phyloP scores from a whole-genome alignment of 305 asterid species.

The Fraxinus nigra region DNA sequence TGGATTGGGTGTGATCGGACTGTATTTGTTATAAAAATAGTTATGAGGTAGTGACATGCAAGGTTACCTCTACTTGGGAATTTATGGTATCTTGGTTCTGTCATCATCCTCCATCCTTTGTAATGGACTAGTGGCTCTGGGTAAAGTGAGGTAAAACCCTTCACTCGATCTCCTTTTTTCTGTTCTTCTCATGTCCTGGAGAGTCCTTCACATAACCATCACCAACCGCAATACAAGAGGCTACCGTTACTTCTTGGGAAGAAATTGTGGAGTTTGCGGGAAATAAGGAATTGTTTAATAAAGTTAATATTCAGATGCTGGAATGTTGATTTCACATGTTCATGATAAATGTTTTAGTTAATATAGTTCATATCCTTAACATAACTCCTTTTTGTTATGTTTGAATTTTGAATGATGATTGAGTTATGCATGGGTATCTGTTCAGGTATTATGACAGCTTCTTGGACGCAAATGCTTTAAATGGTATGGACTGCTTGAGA shows the following conservation, averaged over 20 bases:
- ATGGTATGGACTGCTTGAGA: slow-evolving; percentile 81
- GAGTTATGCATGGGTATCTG: slow-evolving; percentile 47
- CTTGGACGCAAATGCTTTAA: slow-evolving; percentile 81
- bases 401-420: slow-evolving; percentile 41
- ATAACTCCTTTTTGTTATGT: slow-evolving; percentile 11
- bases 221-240: not conserved
- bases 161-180: not conserved
- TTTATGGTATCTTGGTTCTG: not conserved
- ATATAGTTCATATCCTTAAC: not conserved
- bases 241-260: not conserved
- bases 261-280: not conserved
- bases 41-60: not conserved
- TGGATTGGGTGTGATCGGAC: not conserved
- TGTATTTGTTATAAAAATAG: not conserved
- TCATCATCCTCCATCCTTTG: not conserved
- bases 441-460: slow-evolving; percentile 88
- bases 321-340: not conserved
- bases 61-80: not conserved
- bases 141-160: not conserved
- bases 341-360: slow-evolving; percentile 3
- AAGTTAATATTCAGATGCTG: not conserved
- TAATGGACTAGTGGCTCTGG: not conserved
- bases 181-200: not conserved
- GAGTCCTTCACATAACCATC: not conserved
- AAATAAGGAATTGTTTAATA: not conserved